These are phyloP conservation scores for Papilionanthe hybrid DNA, from an alignment of 116 monocot species.

Conservation along the genomic window DNA sequence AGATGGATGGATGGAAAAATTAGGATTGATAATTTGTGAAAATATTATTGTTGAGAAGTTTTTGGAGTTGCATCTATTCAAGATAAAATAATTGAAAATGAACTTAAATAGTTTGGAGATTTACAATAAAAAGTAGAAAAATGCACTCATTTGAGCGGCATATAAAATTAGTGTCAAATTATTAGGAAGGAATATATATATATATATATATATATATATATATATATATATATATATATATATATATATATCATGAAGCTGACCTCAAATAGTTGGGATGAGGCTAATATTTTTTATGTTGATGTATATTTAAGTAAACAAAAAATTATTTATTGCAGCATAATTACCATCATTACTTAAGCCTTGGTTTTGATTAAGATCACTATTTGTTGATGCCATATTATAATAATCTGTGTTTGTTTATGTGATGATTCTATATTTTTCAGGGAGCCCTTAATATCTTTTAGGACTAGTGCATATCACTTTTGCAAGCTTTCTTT, in stretches of 20 bases:
- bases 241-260: not conserved
- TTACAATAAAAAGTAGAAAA: not conserved
- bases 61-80: not conserved
- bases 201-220: too few relatives aligned
- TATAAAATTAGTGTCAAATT: not conserved
- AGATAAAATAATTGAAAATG: not conserved
- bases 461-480: conserved; percentile 60
- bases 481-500: conserved; percentile 92
- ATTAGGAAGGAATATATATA: not conserved
- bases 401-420: conserved; percentile 13
- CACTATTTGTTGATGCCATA: not conserved
- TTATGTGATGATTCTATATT: conserved; percentile 4
- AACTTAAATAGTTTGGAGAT: not conserved
- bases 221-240: not conserved
- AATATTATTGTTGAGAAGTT: not conserved
- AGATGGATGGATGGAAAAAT: not conserved
- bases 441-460: conserved; percentile 59
- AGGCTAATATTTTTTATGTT: not conserved
- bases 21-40: not conserved
- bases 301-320: not conserved
- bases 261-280: not conserved
- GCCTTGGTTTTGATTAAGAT: not conserved
- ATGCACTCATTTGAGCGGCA: not conserved
- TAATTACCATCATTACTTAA: not conserved
- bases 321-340: not conserved